Base-by-base conservation (phyloP, 2,329 filamentous ascomycete genomes). In the Pyrenochaeta sp. region DNA sequence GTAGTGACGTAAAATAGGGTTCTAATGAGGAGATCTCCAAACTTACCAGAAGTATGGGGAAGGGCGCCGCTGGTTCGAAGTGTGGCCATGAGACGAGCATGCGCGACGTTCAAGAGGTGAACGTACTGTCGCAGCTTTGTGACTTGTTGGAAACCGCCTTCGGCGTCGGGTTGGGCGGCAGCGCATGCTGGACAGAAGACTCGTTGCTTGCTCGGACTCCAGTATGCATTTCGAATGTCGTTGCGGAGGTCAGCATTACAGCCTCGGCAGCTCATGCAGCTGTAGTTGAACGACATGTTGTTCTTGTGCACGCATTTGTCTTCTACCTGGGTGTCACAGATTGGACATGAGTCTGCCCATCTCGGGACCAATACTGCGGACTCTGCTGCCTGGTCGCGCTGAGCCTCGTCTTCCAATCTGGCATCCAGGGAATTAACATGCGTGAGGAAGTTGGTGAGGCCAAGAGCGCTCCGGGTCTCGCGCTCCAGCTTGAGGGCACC, bases 61-160 rank as follows among this genome's bases (percentile, higher is more conserved):
- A 97, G 74, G 18, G 90, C 88, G 43, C 92, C 92, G 55, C 85
- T 94, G 55, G 81, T 89, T 52, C 90, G 85, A 22, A 99, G 80
- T 20, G 95, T 96, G 30, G 93, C 89, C 49, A 99, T 78, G 17
- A 99, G 79, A 44, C 94, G 82, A 17, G 94, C 94, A 55, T 99
- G 82, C 13, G 94, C 94, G 15, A 99, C 94, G 61, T 90, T 85
- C 27, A 99, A 80, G 14, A 99, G 77, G 71, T 96, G 96, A 5
- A 96, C 86, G 67, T 96, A 99, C 75, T 99, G 93, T 65, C 94
- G 88, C 41, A 99, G 77, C 69, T 95, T 91, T 13, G 89, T 89
- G 24, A 96, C 83, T 49, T 85, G 83, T 48, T 86, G 81, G 62
- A 96, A 89, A 0, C 81, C 82, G n/a, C 73, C 74, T 48, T 78